phyloP scores from a whole-genome alignment of 208 protist species.

The Trypanosoma platydactyli region DNA sequence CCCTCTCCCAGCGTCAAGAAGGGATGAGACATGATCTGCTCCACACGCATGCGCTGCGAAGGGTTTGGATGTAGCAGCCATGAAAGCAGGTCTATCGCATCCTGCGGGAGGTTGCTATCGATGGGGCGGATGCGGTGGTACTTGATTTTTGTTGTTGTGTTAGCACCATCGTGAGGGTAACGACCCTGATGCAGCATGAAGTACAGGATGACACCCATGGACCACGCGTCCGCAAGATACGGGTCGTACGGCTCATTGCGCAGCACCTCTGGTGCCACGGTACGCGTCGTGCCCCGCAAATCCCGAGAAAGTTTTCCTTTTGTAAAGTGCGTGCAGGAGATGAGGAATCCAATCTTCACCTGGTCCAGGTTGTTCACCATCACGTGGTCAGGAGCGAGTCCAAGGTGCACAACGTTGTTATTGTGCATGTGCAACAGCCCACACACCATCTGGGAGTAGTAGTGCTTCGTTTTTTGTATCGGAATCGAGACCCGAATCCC shows the following conservation, averaged over 20 bases:
- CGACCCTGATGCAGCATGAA: slow-evolving; percentile 85
- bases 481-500: slow-evolving; percentile 19
- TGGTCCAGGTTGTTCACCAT: slow-evolving; percentile 65
- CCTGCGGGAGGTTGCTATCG: slow-evolving; percentile 38
- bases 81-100: slow-evolving; percentile 57
- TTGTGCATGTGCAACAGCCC: slow-evolving; percentile 75
- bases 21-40: slow-evolving; percentile 61
- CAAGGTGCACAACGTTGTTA: slow-evolving; percentile 71
- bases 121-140: slow-evolving; percentile 56
- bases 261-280: slow-evolving; percentile 84
- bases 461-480: slow-evolving; percentile 31
- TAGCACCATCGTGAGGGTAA: slow-evolving; percentile 89
- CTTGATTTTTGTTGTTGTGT: slow-evolving; percentile 82
- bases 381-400: slow-evolving; percentile 85
- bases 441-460: slow-evolving; percentile 74
- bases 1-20: slow-evolving; percentile 36
- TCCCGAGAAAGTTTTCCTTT: slow-evolving; percentile 48
- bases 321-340: slow-evolving; percentile 62
- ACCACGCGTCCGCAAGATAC: slow-evolving; percentile 80
- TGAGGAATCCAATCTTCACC: slow-evolving; percentile 73
- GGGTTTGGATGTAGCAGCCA: slow-evolving; percentile 59
- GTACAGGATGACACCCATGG: slow-evolving; percentile 80
- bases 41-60: slow-evolving; percentile 57
- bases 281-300: slow-evolving; percentile 78
- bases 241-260: slow-evolving; percentile 68